Evolutionary conservation across 257 asterid genomes (phyloP).

Genomic region (Ilex aquifolium): DNA sequence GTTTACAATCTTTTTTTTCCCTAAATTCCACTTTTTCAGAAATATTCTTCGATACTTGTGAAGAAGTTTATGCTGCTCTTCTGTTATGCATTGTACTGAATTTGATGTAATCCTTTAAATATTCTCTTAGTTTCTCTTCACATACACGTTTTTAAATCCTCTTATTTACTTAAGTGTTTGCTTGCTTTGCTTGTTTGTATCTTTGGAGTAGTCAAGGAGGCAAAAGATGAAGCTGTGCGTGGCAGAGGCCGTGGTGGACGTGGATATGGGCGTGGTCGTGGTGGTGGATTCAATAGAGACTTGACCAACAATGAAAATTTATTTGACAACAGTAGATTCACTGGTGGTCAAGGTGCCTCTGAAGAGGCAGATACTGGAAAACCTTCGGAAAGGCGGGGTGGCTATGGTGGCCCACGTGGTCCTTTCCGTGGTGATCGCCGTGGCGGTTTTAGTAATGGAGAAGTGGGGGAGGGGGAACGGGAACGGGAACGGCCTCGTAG

Average conservation of each 20-base stretch:
- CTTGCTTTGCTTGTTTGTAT: slow-evolving; percentile 6
- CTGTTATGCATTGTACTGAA: too few species aligned
- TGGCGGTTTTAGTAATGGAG: slow-evolving; percentile 72
- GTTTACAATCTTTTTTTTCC: too few species aligned
- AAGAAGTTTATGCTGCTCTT: too few species aligned
- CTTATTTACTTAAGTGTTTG: background rate
- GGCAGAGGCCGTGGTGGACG: slow-evolving; percentile 70
- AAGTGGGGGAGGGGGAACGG: slow-evolving; percentile 47
- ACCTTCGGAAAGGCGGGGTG: slow-evolving; percentile 58
- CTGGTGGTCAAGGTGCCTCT: slow-evolving; percentile 43
- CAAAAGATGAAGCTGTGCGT: slow-evolving; percentile 43
- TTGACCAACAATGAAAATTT: slow-evolving; percentile 30
- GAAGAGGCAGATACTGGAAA: slow-evolving; percentile 44
- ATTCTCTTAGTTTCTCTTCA: background rate
- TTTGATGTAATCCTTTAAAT: too few species aligned
- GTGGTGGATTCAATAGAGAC: slow-evolving; percentile 58
- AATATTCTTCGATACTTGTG: too few species aligned
- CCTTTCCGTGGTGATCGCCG: slow-evolving; percentile 60
- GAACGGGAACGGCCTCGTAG: slow-evolving; percentile 56
- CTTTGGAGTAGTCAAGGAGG: slow-evolving; percentile 50
- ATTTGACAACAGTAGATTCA: slow-evolving; percentile 39
- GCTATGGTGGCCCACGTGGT: slow-evolving; percentile 62
- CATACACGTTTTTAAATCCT: background rate
- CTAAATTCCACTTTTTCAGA: too few species aligned
- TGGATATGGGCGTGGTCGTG: slow-evolving; percentile 62